Evolutionary conservation across 345 rosid genomes (phyloP).

Genomic region (Angophora floribunda): DNA sequence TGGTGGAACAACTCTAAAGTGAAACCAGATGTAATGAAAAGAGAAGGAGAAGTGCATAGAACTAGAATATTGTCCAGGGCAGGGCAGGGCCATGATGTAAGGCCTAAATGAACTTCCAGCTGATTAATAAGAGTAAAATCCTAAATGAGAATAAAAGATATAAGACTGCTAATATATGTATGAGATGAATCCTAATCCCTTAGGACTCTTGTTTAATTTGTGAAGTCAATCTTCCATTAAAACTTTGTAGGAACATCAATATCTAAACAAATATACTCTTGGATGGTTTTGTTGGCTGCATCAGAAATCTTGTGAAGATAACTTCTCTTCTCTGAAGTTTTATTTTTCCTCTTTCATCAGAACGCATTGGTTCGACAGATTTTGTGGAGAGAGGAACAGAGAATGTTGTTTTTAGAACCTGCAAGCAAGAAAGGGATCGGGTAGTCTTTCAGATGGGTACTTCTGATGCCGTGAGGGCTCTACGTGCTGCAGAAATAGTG

Average conservation of each 20-base stretch:
- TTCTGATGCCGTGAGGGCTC: constrained; percentile 89
- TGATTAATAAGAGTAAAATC: neutral
- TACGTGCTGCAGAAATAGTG: constrained; percentile 79
- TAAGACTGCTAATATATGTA: neutral
- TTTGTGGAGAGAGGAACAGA: constrained; percentile 86
- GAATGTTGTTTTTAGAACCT: constrained; percentile 76
- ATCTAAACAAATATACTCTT: neutral
- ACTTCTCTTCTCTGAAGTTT: neutral
- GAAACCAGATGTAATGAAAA: neutral
- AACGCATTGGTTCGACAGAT: constrained; percentile 46
- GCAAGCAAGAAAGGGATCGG: constrained; percentile 43
- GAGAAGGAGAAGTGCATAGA: neutral
- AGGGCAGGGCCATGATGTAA: neutral
- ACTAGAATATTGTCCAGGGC: neutral
- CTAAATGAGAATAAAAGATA: neutral
- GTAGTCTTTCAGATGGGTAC: constrained; percentile 93
- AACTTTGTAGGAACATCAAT: neutral
- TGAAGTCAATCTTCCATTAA: neutral
- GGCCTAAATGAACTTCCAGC: neutral
- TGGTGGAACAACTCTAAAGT: neutral
- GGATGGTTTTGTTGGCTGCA: neutral
- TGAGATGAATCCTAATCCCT: neutral
- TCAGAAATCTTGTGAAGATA: neutral
- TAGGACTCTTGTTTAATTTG: neutral
- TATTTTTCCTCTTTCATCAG: constrained; percentile 20